Conservation (phyloP, 164 flowering plant genomes). For the Annona squamosa region DNA sequence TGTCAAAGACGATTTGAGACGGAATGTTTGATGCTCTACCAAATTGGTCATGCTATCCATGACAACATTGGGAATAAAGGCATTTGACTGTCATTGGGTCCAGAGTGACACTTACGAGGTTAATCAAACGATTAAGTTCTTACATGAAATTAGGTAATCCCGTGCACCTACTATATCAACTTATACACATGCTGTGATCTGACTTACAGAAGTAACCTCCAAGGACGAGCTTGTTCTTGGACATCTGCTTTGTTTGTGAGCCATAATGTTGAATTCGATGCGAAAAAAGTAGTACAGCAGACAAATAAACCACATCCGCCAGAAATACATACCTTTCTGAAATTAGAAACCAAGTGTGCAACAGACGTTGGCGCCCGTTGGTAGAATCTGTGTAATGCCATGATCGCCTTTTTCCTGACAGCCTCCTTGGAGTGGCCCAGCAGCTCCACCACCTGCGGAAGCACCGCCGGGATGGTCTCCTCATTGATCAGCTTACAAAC, state of each 20-base stretch:
- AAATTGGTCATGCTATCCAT: too few relatives aligned
- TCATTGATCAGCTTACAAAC: conserved; percentile 91
- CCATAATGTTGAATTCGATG: background rate
- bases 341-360: conserved; percentile 65
- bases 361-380: conserved; percentile 76
- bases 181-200: too few relatives aligned
- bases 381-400: conserved; percentile 91
- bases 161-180: too few relatives aligned
- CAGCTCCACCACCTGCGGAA: conserved; percentile 86
- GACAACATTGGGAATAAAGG: too few relatives aligned
- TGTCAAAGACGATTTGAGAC: too few relatives aligned
- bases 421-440: conserved; percentile 77
- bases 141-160: too few relatives aligned
- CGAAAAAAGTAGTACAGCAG: background rate
- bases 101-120: too few relatives aligned
- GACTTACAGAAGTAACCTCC: too few relatives aligned
- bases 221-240: too few relatives aligned
- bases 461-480: conserved; percentile 97
- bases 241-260: background rate
- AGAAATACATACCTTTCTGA: conserved; percentile 52
- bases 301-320: background rate
- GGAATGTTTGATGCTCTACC: too few relatives aligned
- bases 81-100: too few relatives aligned
- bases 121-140: too few relatives aligned
- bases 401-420: conserved; percentile 92